These are phyloP conservation scores for Neurospora sp. DNA, from an alignment of 495 filamentous ascomycete species.

Conservation along the genomic window DNA sequence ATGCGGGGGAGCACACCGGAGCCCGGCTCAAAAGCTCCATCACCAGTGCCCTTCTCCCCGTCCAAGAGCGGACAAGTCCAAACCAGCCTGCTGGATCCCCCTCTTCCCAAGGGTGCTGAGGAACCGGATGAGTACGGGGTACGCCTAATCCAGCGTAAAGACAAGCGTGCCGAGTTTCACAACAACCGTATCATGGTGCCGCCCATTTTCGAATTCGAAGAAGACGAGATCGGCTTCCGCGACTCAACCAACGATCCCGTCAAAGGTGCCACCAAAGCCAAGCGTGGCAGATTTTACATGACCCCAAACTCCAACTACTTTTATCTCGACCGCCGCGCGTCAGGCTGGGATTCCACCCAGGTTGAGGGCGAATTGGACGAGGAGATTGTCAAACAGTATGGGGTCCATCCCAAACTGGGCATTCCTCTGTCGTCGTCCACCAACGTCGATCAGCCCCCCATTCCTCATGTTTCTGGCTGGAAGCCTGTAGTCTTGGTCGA, in stretches of 20 bases:
- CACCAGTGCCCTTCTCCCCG: constrained; percentile 19
- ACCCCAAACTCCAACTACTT: constrained; percentile 30
- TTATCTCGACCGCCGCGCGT: constrained; percentile 32
- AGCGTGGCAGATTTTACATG: constrained; percentile 29
- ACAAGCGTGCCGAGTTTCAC: constrained; percentile 18
- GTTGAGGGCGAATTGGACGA: constrained; percentile 32
- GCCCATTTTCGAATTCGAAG: constrained; percentile 25
- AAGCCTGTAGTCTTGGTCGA: constrained; percentile 28
- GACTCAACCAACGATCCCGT: constrained; percentile 35
- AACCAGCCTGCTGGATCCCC: constrained; percentile 8
- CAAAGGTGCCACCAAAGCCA: constrained; percentile 28
- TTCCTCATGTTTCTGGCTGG: constrained; percentile 19
- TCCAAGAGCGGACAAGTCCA: constrained; percentile 6
- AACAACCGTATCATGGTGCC: constrained; percentile 37
- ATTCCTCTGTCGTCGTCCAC: constrained; percentile 27
- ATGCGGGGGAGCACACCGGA: constrained; percentile 25
- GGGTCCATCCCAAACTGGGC: constrained; percentile 33
- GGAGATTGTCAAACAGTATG: constrained; percentile 29
- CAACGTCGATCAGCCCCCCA: constrained; percentile 27
- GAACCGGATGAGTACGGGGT: constrained; percentile 33
- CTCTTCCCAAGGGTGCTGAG: constrained; percentile 26
- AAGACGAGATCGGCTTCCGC: constrained; percentile 39
- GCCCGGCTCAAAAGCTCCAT: constrained; percentile 28
- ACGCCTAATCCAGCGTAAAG: constrained; percentile 22
- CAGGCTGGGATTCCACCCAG: constrained; percentile 32